Evolutionary conservation across 768 basidiomycete species (phyloP).

Genomic region (Coprinopsis strossmayeri): DNA sequence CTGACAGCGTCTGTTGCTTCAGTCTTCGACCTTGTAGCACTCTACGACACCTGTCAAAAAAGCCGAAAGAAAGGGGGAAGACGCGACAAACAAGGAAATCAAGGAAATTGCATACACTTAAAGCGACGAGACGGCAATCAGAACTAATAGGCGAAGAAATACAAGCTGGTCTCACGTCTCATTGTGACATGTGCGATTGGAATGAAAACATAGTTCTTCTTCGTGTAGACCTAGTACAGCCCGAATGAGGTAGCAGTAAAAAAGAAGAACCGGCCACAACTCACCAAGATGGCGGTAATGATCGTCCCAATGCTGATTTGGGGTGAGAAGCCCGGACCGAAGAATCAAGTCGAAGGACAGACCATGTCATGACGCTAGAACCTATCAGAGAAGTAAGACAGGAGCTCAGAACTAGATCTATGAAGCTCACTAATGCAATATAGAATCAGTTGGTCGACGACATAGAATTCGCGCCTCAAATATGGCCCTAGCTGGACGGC

Average conservation of each 20-base stretch:
- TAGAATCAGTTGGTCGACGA: conserved; percentile 5
- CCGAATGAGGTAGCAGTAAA: neutral
- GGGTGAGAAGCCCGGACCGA: neutral
- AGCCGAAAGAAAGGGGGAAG: neutral
- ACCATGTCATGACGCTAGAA: neutral
- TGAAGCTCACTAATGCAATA: conserved; percentile 6
- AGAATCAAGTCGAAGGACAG: neutral
- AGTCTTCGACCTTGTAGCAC: neutral
- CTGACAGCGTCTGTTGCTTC: neutral
- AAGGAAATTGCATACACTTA: conserved; percentile 6
- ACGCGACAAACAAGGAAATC: neutral
- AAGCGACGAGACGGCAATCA: neutral
- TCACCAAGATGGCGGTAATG: neutral
- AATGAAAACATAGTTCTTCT: neutral
- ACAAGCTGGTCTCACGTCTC: neutral
- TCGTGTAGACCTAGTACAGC: neutral
- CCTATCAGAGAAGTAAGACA: neutral
- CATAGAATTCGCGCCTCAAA: neutral
- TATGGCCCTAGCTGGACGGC: neutral
- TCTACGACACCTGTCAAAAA: neutral
- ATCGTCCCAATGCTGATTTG: neutral
- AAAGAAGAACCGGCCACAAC: neutral
- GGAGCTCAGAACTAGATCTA: neutral
- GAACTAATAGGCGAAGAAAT: neutral
- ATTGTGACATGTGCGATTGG: neutral